Evolutionary conservation across 2,329 filamentous ascomycete species (phyloP), one percentile per base, ranked within the genome.

Genomic region (Lachnellula cervina): DNA sequence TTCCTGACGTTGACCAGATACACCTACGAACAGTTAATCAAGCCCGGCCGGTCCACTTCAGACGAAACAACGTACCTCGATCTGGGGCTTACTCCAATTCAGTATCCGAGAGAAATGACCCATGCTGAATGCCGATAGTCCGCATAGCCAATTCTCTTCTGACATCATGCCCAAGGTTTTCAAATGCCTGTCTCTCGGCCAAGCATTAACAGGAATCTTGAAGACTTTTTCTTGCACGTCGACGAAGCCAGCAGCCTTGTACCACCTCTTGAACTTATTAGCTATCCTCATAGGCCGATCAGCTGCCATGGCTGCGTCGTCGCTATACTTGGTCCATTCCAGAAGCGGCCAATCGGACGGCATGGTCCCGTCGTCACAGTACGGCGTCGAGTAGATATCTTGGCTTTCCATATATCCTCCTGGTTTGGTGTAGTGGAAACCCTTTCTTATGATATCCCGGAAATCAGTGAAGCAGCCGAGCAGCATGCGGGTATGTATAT

Each of bases 161-260:
- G 56, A 61, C 64, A 64, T 62, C 38, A 57, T 55, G 1, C 66
- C 66, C 19, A 67, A 28, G 1, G 51, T 50, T 45, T 66, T 65
- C 51, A 65, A 35, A 28, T 65, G 60, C 25, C 52, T 55, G 37
- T 68, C 68, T 59, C 74, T 76, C 0, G 81, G 72, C 82, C 81
- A 84, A 4, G 72, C 70, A 35, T 80, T 81, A 47, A 79, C 71
- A 0, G 81, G 81, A 38, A 83, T 70, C 65, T 79, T 82, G 66
- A 79, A 80, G 1, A 79, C 64, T 21, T 70, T 71, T 64, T 83
- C 74, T 32, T 76, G 73, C 13, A 84, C 74, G 52, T 83, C 78
- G 6, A 79, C 74, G 59, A 84, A 84, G 0, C 81, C 81, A 1
- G 75, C 78, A 25, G 77, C 73, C 51, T 63, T 58, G 28, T 67